These are phyloP conservation scores for Candida multigemmis DNA, from an alignment of 805 yeast genomes.

Conservation along the genomic window DNA sequence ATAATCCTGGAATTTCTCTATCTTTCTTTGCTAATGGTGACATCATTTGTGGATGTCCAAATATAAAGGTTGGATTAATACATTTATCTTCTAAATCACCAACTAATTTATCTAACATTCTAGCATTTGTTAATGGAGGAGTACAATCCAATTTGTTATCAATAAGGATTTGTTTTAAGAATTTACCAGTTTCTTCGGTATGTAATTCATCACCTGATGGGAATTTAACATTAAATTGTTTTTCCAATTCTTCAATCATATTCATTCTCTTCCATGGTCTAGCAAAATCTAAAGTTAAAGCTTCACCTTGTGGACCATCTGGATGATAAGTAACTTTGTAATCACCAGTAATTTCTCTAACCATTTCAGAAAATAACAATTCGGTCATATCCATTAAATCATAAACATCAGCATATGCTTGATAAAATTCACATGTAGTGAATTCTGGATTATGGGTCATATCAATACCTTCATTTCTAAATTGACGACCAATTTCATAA, in stretches of 20 bases:
- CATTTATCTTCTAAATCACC: slow-evolving; percentile 94
- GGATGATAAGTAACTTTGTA: slow-evolving; percentile 87
- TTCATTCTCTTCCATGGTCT: slow-evolving; percentile 99
- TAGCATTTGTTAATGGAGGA: slow-evolving; percentile 91
- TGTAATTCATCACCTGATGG: slow-evolving; percentile 94
- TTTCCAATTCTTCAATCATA: slow-evolving; percentile 95
- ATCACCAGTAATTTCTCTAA: slow-evolving; percentile 85
- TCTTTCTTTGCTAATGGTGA: slow-evolving; percentile 97
- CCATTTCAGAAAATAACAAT: slow-evolving; percentile 91
- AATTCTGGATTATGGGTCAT: slow-evolving; percentile 99
- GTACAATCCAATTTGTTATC: slow-evolving; percentile 84
- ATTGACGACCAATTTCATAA: slow-evolving; percentile 97
- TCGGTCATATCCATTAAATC: slow-evolving; percentile 96
- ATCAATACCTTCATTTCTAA: slow-evolving; percentile 98
- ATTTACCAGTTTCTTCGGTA: slow-evolving; percentile 86
- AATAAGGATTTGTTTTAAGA: slow-evolving; percentile 70
- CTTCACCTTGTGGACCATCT: slow-evolving; percentile 82
- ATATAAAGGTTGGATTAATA: slow-evolving; percentile 94
- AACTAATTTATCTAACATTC: slow-evolving; percentile 97
- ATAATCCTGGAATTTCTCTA: slow-evolving; percentile 84
- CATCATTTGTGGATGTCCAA: slow-evolving; percentile 99
- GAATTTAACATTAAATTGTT: slow-evolving; percentile 75
- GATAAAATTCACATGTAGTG: slow-evolving; percentile 97
- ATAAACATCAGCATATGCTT: slow-evolving; percentile 95
- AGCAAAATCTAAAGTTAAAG: slow-evolving; percentile 71